Percentiles rank a stretch among this genome's conserved stretches.
Conservation (phyloP, 495 filamentous ascomycete species). For the Penicillium fimorum region DNA sequence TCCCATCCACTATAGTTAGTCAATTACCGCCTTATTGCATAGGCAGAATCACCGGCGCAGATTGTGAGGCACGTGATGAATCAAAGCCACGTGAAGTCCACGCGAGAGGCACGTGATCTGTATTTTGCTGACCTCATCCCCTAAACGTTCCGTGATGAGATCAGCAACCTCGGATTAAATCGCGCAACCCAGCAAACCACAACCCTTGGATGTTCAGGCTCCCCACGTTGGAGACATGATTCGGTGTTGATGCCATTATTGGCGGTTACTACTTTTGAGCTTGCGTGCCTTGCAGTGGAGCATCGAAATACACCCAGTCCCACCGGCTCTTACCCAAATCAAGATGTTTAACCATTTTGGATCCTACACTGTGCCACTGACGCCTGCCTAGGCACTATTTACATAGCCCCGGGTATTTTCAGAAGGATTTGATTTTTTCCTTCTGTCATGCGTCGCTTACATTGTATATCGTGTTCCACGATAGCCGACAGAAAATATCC, state of each 20-base stretch:
- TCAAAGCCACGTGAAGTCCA: neutral
- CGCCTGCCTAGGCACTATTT: conserved; percentile 7
- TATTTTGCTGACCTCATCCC: neutral
- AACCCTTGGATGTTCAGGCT: neutral
- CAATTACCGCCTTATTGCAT: neutral
- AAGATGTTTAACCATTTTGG: neutral
- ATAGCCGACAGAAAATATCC: conserved; percentile 17
- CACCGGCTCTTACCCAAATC: conserved; percentile 4
- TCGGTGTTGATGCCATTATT: neutral
- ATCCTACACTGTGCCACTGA: conserved; percentile 15
- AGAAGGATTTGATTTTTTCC: neutral
- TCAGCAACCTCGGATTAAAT: conserved; percentile 10
- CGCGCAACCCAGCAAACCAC: conserved; percentile 8
- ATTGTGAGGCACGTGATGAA: neutral
- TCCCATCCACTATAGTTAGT: neutral
- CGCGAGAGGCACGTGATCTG: neutral
- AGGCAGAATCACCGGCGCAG: neutral
- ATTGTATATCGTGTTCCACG: conserved; percentile 9
- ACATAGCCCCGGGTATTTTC: neutral
- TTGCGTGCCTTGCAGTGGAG: conserved; percentile 16
- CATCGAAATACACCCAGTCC: conserved; percentile 5
- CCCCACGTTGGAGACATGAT: conserved; percentile 9
- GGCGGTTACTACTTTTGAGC: conserved; percentile 1
- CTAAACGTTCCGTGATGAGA: neutral
- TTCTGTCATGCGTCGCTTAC: neutral